Percentiles rank a stretch among this genome's conserved stretches.
Conservation (phyloP, 2,329 filamentous ascomycete species). For the Colletotrichum sp. region DNA sequence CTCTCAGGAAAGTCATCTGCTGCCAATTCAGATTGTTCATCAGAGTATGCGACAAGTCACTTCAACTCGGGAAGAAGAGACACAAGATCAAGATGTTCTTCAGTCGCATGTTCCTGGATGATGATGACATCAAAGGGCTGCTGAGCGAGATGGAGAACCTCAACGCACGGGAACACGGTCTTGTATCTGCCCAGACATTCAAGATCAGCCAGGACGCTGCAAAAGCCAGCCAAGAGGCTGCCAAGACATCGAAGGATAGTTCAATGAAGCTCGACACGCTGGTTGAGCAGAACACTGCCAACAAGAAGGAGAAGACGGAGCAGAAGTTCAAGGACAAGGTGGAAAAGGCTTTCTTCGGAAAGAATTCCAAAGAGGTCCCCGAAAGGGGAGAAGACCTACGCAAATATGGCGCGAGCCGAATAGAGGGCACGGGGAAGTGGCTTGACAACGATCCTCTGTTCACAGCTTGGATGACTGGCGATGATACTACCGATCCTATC, state of each 20-base stretch:
- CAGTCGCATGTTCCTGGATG: slow-evolving; percentile 38
- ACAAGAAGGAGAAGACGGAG: slow-evolving; percentile 33
- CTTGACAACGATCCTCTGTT: neutral
- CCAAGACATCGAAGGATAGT: neutral
- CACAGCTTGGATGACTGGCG: neutral
- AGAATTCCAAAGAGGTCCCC: neutral
- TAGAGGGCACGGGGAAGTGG: neutral
- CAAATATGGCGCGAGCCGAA: neutral
- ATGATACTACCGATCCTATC: neutral
- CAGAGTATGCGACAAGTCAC: slow-evolving; percentile 36
- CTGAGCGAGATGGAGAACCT: slow-evolving; percentile 36
- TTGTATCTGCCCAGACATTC: slow-evolving; percentile 38
- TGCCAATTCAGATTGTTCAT: slow-evolving; percentile 40
- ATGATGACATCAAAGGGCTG: slow-evolving; percentile 36
- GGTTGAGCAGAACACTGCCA: slow-evolving; percentile 14
- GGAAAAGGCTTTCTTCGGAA: neutral
- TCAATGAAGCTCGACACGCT: neutral
- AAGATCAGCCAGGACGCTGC: slow-evolving; percentile 35
- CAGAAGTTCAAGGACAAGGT: slow-evolving; percentile 24
- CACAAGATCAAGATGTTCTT: slow-evolving; percentile 31
- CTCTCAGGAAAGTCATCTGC: slow-evolving; percentile 34
- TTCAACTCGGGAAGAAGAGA: slow-evolving; percentile 34
- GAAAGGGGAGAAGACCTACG: neutral
- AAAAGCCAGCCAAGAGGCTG: neutral
- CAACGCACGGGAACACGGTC: slow-evolving; percentile 33